Conservation (phyloP, 352 stramenopile genomes). For the Phytophthora aleatoria region DNA sequence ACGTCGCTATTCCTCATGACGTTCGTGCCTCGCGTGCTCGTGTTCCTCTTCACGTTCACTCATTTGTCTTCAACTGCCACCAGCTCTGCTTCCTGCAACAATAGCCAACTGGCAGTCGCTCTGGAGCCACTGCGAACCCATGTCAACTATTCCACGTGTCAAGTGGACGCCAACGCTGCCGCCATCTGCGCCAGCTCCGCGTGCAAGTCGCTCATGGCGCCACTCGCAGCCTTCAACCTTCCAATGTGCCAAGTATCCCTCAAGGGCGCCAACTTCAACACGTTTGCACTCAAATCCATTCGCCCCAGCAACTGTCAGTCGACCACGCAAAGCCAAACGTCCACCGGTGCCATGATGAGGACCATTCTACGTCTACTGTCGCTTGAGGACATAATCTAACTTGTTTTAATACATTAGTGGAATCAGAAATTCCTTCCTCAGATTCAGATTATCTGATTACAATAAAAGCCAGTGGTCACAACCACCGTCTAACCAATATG, state of each 20-base stretch:
- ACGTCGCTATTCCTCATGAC: background rate
- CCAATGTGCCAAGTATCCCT: conserved; percentile 17
- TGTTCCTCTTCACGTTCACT: background rate
- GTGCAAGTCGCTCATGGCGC: conserved; percentile 20
- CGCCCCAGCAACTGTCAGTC: background rate
- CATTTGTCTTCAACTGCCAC: background rate
- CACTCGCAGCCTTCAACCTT: conserved; percentile 9
- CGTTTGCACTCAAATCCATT: background rate
- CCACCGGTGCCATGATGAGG: conserved; percentile 13
- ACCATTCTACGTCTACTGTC: conserved; percentile 30
- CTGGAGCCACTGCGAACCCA: background rate
- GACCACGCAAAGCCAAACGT: background rate
- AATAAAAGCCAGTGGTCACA: background rate
- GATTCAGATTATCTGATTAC: conserved; percentile 19
- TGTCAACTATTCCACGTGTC: conserved; percentile 26
- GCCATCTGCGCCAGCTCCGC: conserved; percentile 25
- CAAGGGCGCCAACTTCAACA: conserved; percentile 24
- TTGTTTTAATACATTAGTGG: conserved; percentile 5
- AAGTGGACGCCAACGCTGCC: conserved; percentile 23
- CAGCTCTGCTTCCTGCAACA: background rate
- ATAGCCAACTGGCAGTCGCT: background rate
- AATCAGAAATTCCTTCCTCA: conserved; percentile 1
- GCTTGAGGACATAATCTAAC: conserved; percentile 7
- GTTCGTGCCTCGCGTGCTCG: background rate
- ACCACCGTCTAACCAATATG: conserved; percentile 8